phyloP scores from a whole-genome alignment of 768 basidiomycete species.

The Hygrocybe coccinea region DNA sequence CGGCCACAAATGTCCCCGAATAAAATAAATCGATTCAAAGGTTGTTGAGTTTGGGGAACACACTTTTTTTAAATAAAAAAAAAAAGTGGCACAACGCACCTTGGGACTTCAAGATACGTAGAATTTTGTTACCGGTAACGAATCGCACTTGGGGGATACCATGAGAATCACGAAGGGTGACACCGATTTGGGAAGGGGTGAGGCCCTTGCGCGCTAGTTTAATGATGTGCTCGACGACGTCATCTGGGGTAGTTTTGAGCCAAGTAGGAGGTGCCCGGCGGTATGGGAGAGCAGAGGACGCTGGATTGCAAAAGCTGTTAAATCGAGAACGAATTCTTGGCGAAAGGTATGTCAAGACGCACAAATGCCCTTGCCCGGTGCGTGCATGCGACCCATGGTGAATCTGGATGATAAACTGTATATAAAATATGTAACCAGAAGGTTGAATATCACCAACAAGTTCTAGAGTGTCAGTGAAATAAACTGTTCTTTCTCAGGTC shows the following conservation, averaged over 20 bases:
- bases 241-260: constrained; percentile 95
- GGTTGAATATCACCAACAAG: background rate
- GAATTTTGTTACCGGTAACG: constrained; percentile 99
- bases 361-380: constrained; percentile 99
- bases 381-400: constrained; percentile 97
- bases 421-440: too few species aligned
- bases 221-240: constrained; percentile 92
- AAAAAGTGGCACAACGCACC: constrained; percentile 47
- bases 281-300: constrained; percentile 97
- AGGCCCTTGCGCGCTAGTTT: constrained; percentile 98
- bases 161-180: constrained; percentile 95
- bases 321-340: background rate
- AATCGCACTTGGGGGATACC: constrained; percentile 98
- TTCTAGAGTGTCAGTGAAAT: background rate
- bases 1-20: constrained; percentile 11
- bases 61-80: too few species aligned
- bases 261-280: constrained; percentile 90
- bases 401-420: background rate
- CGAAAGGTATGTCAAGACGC: constrained; percentile 34
- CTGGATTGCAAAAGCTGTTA: constrained; percentile 24
- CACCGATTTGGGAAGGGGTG: constrained; percentile 97
- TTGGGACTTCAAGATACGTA: constrained; percentile 92
- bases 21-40: constrained; percentile 12
- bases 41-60: constrained; percentile 1
- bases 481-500: background rate